Percentiles rank a stretch among this genome's conserved stretches.
phyloP scores from a whole-genome alignment of 1,284 basidiomycete species.

The Ustilago esculenta region DNA sequence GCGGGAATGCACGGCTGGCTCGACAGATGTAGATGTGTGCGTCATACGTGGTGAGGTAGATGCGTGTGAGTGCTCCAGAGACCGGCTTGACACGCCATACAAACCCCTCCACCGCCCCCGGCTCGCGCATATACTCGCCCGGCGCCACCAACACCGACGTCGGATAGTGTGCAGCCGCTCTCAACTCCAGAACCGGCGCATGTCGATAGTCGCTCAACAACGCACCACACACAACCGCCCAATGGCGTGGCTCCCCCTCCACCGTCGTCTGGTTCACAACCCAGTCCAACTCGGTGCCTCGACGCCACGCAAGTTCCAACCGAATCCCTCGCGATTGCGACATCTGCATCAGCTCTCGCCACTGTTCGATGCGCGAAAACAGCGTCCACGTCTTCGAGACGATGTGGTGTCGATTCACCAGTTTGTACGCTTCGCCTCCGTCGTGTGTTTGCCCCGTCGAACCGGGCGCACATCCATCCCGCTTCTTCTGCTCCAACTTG shows the following conservation, averaged over 20 bases:
- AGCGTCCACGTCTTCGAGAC: conserved; percentile 70
- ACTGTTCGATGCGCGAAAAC: conserved; percentile 73
- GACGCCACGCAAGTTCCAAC: conserved; percentile 81
- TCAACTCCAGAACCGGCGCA: conserved; percentile 75
- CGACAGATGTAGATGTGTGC: conserved; percentile 76
- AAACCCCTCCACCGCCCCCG: conserved; percentile 81
- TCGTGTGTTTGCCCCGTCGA: conserved; percentile 35
- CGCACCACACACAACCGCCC: conserved; percentile 78
- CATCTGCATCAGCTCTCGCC: conserved; percentile 73
- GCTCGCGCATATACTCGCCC: conserved; percentile 75
- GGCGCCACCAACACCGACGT: conserved; percentile 72
- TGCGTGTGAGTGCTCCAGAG: conserved; percentile 72
- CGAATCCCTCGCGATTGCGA: conserved; percentile 72
- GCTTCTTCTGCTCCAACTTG: conserved; percentile 20
- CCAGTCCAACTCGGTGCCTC: conserved; percentile 80
- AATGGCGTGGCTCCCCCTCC: conserved; percentile 74
- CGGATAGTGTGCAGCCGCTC: conserved; percentile 76
- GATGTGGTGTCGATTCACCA: conserved; percentile 74
- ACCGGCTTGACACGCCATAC: conserved; percentile 75
- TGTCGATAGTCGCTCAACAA: conserved; percentile 72
- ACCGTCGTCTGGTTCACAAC: conserved; percentile 77
- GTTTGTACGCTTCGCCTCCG: conserved; percentile 68
- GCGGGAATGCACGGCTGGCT: conserved; percentile 74
- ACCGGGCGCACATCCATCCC: conserved; percentile 20
- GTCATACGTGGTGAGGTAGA: conserved; percentile 79